phyloP scores from a whole-genome alignment of 306 rosid genomes.

The Dalbergia cochinchinensis region DNA sequence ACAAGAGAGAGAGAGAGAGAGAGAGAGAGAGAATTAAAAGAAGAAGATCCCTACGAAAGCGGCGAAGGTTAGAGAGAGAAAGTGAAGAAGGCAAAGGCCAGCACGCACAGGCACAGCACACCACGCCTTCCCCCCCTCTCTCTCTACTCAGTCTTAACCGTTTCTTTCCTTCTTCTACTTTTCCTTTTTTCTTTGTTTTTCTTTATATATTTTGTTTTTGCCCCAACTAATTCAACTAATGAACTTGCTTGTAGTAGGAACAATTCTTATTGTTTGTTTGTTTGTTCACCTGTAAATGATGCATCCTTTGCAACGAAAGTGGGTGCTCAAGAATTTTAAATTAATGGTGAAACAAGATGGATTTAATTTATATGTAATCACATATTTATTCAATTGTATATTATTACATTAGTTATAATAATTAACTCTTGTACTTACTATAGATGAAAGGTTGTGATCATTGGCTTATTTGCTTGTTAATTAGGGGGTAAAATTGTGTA shows the following conservation, averaged over 20 bases:
- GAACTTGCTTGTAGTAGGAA: conserved; percentile 1
- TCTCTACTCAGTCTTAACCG: conserved; percentile 11
- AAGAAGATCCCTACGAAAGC: conserved; percentile 45
- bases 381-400: too few species aligned
- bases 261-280: background rate
- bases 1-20: background rate
- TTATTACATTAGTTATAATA: too few species aligned
- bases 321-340: background rate
- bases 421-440: too few species aligned
- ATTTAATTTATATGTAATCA: too few species aligned
- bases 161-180: background rate
- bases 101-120: conserved; percentile 18
- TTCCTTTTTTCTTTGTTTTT: background rate
- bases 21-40: conserved; percentile 1
- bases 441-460: background rate
- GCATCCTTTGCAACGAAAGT: conserved; percentile 32
- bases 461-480: background rate
- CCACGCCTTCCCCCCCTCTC: conserved; percentile 6
- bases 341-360: background rate
- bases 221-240: conserved; percentile 39
- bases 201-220: background rate
- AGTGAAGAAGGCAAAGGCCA: background rate
- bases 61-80: conserved; percentile 43
- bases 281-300: conserved; percentile 1
- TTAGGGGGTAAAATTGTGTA: background rate